These are phyloP conservation scores for Eleusine indica DNA, from an alignment of 176 grass and related monocot genomes.

Conservation along the genomic window DNA sequence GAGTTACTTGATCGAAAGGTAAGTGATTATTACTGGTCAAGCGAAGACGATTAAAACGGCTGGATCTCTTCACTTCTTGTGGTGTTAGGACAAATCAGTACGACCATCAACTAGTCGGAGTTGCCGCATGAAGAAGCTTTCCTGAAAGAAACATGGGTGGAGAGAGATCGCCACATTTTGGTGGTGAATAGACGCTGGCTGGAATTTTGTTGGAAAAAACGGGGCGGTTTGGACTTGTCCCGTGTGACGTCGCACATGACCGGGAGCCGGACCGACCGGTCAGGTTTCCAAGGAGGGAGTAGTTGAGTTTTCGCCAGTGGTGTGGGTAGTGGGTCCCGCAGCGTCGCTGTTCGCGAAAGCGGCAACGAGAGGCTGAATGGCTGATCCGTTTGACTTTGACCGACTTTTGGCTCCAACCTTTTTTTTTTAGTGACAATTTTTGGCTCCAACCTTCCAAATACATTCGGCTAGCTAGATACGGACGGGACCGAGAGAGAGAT, in stretches of 20 bases:
- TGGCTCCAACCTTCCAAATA: not conserved
- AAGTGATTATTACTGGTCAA: not conserved
- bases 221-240: not conserved
- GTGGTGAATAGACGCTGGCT: not conserved
- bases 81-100: not conserved
- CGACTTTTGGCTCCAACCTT: not conserved
- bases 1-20: not conserved
- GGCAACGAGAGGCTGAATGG: not conserved
- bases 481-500: too few species aligned
- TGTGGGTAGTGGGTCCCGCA: not conserved
- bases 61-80: not conserved
- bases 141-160: not conserved
- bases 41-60: not conserved
- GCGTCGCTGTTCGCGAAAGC: conserved; percentile 15
- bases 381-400: conserved; percentile 36
- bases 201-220: not conserved
- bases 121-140: not conserved
- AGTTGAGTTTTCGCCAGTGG: not conserved
- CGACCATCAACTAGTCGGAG: not conserved
- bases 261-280: not conserved
- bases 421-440: not conserved
- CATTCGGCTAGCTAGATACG: not conserved
- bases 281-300: conserved; percentile 1
- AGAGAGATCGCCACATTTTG: not conserved
- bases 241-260: conserved; percentile 23